A percentile compares a stretch with the other conserved stretches of the same genome.
These are phyloP conservation scores for Metschnikowia cubensis DNA, from an alignment of 805 yeast species.

Conservation along the genomic window DNA sequence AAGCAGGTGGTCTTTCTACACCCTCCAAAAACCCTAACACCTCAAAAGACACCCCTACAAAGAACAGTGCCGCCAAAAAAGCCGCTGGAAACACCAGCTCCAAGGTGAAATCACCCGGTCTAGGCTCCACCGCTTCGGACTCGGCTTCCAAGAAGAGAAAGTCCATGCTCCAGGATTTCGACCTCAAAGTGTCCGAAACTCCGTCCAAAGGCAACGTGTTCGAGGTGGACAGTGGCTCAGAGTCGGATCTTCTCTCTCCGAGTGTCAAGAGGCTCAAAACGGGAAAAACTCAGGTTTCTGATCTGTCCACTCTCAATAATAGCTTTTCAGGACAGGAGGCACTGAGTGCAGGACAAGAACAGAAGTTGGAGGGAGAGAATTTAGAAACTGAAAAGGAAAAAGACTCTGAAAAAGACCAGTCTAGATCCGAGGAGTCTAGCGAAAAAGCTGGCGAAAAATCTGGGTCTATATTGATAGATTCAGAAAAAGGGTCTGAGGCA, in stretches of 20 bases:
- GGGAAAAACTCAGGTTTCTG: background rate
- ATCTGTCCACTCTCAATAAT: background rate
- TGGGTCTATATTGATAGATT: too few species aligned
- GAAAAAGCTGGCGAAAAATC: background rate
- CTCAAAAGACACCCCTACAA: too few species aligned
- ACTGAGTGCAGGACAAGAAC: background rate
- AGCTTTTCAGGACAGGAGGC: background rate
- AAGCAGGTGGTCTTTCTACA: background rate
- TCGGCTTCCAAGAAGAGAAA: constrained; percentile 8
- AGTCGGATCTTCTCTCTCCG: constrained; percentile 14
- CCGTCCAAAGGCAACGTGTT: constrained; percentile 18
- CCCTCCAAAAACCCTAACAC: too few species aligned
- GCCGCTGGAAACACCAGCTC: too few species aligned
- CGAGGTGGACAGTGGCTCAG: constrained; percentile 17
- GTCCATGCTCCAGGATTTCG: constrained; percentile 14
- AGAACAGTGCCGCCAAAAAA: too few species aligned
- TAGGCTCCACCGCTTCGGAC: too few species aligned
- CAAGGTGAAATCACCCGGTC: too few species aligned
- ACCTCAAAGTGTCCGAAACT: constrained; percentile 7
- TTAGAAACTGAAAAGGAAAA: too few species aligned
- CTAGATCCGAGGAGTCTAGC: background rate
- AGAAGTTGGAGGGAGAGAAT: too few species aligned
- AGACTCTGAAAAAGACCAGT: too few species aligned
- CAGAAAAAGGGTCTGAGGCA: too few species aligned
- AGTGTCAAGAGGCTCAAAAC: constrained; percentile 9